Evolutionary conservation across 192 early-diverging fungal genomes (phyloP), one percentile per base, ranked within the genome.

Genomic region (Backusella parvicylindrica): DNA sequence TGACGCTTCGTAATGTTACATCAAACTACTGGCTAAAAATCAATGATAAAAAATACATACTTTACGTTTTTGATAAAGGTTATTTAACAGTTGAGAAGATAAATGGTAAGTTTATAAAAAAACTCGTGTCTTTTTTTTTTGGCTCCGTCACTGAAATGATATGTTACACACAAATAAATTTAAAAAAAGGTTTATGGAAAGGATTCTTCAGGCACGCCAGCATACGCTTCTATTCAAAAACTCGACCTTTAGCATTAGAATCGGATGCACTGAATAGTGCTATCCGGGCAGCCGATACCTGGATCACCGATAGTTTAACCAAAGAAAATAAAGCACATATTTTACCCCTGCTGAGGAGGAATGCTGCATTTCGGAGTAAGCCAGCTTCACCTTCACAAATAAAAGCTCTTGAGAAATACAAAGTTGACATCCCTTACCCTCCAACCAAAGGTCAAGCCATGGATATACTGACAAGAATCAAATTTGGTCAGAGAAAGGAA

Each of bases 401-500:
- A 9, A 43, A 56, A 11, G 72, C 83, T 21, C 78, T 96, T 28
- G 33, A 38, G 3, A 75, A 79, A 30, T 74, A 80, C n/a, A 71
- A 82, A 26, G 66, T 77, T 4, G 56, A 73, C 32, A 18, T 47
- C n/a, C 15, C 56, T 31, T 40, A 43, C 23, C 0, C 16, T 88
- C 50, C 76, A 50, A 90, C 84, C 0, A 90, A 90, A 36, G 95
- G 93, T 11, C 86, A 85, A 31, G 95, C 93, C 1, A 84, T 89
- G 64, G 90, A 94, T 77, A 66, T 96, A 60, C 88, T 95, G 47
- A 83, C 86, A 26, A 80, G 84, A 16, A 43, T 90, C 36, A 81
- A 75, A 1, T 81, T 86, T 65, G 93, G 93, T 1, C 83, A 84
- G 7, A 72, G 77, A 6, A 84, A 83, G 66, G 73, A 77, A 60